These are phyloP conservation scores for Dendrothele bispora DNA, from an alignment of 768 basidiomycete genomes.

Conservation along the genomic window DNA sequence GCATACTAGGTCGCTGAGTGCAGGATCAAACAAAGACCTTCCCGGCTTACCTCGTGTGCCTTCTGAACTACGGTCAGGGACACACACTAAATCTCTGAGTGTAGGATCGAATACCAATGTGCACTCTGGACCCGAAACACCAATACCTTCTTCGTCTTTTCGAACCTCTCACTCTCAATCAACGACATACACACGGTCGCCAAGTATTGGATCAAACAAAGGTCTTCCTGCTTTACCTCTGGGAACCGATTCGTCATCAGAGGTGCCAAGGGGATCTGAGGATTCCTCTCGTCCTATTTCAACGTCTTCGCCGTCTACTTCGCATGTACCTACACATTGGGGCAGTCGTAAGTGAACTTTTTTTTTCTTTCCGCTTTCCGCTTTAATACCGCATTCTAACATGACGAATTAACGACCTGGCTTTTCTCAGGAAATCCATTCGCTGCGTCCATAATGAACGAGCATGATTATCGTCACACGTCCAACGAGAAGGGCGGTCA, in stretches of 20 bases:
- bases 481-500: no score
- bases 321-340: constrained; percentile 11
- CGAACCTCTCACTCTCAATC: not conserved
- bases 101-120: no score
- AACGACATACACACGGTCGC: no score
- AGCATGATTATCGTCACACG: not conserved
- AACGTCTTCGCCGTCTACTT: not conserved
- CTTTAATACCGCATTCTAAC: constrained; percentile 4
- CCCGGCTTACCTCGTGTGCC: not conserved
- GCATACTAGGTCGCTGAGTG: not conserved
- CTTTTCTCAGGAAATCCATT: constrained; percentile 34
- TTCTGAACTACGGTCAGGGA: not conserved
- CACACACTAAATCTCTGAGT: no score
- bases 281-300: not conserved
- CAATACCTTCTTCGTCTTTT: not conserved
- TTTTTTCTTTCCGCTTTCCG: not conserved
- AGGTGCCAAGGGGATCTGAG: not conserved
- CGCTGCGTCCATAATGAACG: constrained; percentile 25
- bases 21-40: not conserved
- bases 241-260: not conserved
- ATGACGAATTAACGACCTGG: no score
- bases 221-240: not conserved
- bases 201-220: not conserved
- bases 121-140: no score
- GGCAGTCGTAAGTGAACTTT: constrained; percentile 12